phyloP scores from a whole-genome alignment of 176 grass and related monocot genomes.

The Pharus latifolius region DNA sequence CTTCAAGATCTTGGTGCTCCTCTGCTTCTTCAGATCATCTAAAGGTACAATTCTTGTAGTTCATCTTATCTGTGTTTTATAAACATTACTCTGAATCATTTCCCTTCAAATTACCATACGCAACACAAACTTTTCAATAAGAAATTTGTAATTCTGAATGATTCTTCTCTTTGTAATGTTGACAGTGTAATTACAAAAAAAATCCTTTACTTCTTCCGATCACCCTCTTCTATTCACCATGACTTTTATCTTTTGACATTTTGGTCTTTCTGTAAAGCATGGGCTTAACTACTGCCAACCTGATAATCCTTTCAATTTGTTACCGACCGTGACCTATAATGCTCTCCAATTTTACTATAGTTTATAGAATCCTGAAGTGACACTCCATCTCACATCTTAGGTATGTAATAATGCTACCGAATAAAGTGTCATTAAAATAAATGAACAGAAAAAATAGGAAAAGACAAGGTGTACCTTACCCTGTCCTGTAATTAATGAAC shows the following conservation, averaged over 20 bases:
- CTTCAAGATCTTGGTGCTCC: slow-evolving; percentile 30
- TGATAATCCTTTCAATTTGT: background rate
- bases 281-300: background rate
- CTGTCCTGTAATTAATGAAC: background rate
- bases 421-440: background rate
- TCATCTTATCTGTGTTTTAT: background rate
- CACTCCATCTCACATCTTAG: background rate
- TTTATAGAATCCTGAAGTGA: background rate
- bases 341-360: background rate
- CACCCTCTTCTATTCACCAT: background rate
- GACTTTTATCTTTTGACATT: background rate
- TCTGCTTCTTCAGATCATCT: slow-evolving; percentile 47
- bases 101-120: background rate
- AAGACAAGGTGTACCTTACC: background rate
- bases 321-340: background rate
- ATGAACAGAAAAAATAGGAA: background rate
- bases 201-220: background rate
- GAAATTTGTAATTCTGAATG: background rate
- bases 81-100: background rate
- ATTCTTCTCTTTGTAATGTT: background rate
- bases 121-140: background rate
- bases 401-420: background rate
- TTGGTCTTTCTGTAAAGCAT: background rate
- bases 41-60: slow-evolving; percentile 25
- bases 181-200: background rate